phyloP scores from a whole-genome alignment of 768 basidiomycete species.

The Suillus ampliporus region DNA sequence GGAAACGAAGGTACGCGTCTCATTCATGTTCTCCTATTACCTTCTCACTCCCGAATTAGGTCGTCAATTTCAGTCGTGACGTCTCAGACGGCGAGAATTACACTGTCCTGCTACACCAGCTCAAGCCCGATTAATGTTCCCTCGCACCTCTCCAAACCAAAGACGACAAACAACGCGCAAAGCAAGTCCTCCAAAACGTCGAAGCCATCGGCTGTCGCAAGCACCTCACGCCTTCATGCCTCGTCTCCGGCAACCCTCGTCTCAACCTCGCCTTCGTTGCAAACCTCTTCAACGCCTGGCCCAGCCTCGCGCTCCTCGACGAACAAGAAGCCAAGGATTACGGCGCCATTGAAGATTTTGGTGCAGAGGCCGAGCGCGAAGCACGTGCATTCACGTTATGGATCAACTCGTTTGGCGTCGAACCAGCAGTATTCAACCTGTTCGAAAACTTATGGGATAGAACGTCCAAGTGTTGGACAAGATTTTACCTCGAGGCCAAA shows the following conservation, averaged over 20 bases:
- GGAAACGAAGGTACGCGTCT: slow-evolving; percentile 73
- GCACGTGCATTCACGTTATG: slow-evolving; percentile 97
- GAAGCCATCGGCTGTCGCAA: slow-evolving; percentile 93
- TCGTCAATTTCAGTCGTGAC: slow-evolving; percentile 97
- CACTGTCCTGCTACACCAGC: slow-evolving; percentile 89
- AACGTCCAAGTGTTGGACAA: slow-evolving; percentile 95
- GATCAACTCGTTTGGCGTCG: slow-evolving; percentile 96
- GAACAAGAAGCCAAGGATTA: slow-evolving; percentile 93
- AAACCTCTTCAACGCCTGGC: slow-evolving; percentile 97
- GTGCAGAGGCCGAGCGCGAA: slow-evolving; percentile 97
- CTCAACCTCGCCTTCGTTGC: slow-evolving; percentile 98
- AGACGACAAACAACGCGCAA: slow-evolving; percentile 84
- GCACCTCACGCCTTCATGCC: slow-evolving; percentile 89
- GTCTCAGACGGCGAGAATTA: slow-evolving; percentile 98
- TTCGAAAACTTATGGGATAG: slow-evolving; percentile 97
- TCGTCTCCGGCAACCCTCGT: slow-evolving; percentile 93
- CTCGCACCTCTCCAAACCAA: slow-evolving; percentile 83
- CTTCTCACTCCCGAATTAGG: slow-evolving; percentile 36
- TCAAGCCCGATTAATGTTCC: slow-evolving; percentile 93
- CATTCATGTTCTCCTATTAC: too few species aligned
- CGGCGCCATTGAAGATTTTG: slow-evolving; percentile 92
- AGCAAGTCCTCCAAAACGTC: slow-evolving; percentile 94
- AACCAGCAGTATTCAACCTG: slow-evolving; percentile 93
- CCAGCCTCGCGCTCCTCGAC: slow-evolving; percentile 91
- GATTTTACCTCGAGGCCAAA: slow-evolving; percentile 88